Evolutionary conservation across 2,329 filamentous ascomycete genomes (phyloP).

Genomic region (Lizonia empirigonia): DNA sequence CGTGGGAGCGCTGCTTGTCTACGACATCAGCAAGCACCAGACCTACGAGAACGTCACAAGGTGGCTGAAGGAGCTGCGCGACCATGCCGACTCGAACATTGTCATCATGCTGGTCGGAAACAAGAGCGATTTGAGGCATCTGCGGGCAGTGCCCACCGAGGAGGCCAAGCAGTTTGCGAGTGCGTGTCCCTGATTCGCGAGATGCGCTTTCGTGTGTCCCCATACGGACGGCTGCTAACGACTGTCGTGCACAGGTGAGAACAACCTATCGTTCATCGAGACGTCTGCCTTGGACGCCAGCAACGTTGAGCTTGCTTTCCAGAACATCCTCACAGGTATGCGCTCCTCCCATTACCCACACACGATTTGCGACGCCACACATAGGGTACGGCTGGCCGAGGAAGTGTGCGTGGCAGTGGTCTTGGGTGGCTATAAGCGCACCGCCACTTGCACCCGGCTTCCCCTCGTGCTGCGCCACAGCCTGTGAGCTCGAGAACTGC

Average conservation of each 20-base stretch:
- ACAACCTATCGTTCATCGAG: conserved; percentile 98
- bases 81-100: conserved; percentile 98
- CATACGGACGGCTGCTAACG: conserved; percentile 16
- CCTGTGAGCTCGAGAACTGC: background rate
- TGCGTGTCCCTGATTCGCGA: conserved; percentile 54
- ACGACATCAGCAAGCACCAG: conserved; percentile 99
- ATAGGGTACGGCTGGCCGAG: background rate
- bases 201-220: background rate
- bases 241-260: conserved; percentile 70
- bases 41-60: conserved; percentile 98
- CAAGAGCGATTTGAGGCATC: conserved; percentile 99
- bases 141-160: conserved; percentile 95
- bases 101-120: conserved; percentile 99
- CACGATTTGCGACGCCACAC: background rate
- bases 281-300: conserved; percentile 97
- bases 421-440: background rate
- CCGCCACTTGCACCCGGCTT: conserved; percentile 10
- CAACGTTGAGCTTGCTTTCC: conserved; percentile 98
- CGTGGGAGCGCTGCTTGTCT: conserved; percentile 95
- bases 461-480: background rate
- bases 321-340: conserved; percentile 97
- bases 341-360: background rate
- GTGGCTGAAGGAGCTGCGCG: conserved; percentile 98
- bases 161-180: conserved; percentile 98
- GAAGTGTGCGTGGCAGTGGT: background rate